Evolutionary conservation across 192 early-diverging fungal species (phyloP), one percentile per base, ranked within the genome.

Genomic region (Glomus cerebriforme): DNA sequence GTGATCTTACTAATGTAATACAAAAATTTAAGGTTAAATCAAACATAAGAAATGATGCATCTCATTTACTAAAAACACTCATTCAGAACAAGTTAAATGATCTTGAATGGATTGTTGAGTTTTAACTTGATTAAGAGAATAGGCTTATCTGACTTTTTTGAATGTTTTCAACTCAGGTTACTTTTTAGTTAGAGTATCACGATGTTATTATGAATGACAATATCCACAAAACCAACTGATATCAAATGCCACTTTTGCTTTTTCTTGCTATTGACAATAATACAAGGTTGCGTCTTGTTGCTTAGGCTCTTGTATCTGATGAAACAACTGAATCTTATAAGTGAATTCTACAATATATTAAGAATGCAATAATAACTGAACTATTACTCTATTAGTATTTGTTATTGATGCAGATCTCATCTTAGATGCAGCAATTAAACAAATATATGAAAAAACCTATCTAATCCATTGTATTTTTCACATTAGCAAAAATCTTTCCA

Each of bases 211-310:
- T 49, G 19, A 72, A 17, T 26, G 7, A 72, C 10, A 72, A 49
- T 1, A 26, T 4, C n/a, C n/a, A n/a, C n/a, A n/a, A n/a, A n/a
- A n/a, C n/a, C n/a, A n/a, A n/a, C n/a, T n/a, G n/a, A n/a, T 49
- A 22, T n/a, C 39, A 72, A 49, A 72, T 72, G 26, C 39, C 26
- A 26, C 24, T 72, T 54, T 26, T 1, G 1, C 26, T 72, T 22
- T 72, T 72, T 72, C 39, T 72, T 43, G 24, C 47, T 7, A 12
- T 72, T 22, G 24, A 72, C 24, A 72, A 72, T 34, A 72, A 72
- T 72, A 72, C 45, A 3, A 35, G 5, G 34, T 35, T 35, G 5
- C 5, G 34, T 12, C 24, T 72, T 7, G 45, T 49, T 24, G 69
- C 39, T 49, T 39, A 72, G 47, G 24, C 43, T 26, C 24, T 72